Percentiles rank a stretch among this genome's conserved stretches.
Evolutionary conservation across 352 stramenopile species (phyloP).

Genomic region (Pythium apleroticum): DNA sequence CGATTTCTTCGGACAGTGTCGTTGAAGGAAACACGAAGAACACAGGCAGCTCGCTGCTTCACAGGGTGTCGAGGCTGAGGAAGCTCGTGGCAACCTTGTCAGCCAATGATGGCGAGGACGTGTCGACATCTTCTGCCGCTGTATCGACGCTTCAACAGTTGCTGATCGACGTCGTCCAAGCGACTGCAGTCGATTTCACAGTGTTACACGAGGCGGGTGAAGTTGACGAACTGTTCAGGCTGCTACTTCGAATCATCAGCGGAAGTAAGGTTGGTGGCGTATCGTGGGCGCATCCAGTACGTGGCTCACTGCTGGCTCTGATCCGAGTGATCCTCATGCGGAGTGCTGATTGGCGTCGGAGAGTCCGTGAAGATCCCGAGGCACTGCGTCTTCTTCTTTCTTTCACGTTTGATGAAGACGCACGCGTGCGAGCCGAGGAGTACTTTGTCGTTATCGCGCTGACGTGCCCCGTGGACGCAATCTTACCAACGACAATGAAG

Average conservation of each 20-base stretch:
- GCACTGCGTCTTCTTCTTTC: conserved; percentile 11
- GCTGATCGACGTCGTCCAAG: conserved; percentile 12
- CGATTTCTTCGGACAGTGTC: not conserved
- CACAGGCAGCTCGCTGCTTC: not conserved
- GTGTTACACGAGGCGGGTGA: conserved; percentile 40
- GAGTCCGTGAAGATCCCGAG: conserved; percentile 27
- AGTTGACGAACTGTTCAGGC: conserved; percentile 33
- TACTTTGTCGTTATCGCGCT: conserved; percentile 64
- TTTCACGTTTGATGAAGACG: conserved; percentile 41
- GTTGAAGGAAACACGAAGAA: not conserved
- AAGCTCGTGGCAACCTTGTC: conserved; percentile 12
- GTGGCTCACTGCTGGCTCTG: conserved; percentile 12
- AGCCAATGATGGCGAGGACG: not conserved
- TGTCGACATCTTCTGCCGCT: not conserved
- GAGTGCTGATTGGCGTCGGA: conserved; percentile 34
- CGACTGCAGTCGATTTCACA: conserved; percentile 24
- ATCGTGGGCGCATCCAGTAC: not conserved
- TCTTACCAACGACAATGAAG: not conserved
- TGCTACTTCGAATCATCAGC: conserved; percentile 13
- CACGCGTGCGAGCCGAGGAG: conserved; percentile 47
- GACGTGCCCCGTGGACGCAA: conserved; percentile 43
- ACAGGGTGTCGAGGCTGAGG: not conserved
- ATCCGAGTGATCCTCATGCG: conserved; percentile 46
- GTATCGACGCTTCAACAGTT: conserved; percentile 20
- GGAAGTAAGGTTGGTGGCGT: not conserved